Evolutionary conservation across 2,329 filamentous ascomycete species (phyloP).

Genomic region (Blastomyces parvus): DNA sequence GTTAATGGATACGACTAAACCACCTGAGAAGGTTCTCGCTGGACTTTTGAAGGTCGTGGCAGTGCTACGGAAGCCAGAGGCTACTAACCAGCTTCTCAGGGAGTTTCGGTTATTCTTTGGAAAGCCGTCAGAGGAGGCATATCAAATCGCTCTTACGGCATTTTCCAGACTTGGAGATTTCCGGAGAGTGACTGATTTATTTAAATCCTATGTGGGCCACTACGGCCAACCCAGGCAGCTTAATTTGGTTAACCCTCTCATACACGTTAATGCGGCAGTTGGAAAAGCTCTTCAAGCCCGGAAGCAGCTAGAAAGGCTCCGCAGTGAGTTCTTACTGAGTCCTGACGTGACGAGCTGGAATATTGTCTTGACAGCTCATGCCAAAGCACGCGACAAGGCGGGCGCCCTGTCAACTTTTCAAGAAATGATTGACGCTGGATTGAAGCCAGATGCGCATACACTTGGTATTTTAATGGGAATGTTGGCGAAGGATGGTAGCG

Average conservation of each 20-base stretch:
- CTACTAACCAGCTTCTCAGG: constrained; percentile 33
- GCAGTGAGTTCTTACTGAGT: constrained; percentile 43
- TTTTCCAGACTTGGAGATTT: constrained; percentile 42
- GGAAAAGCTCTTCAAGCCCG: constrained; percentile 54
- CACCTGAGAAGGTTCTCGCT: constrained; percentile 16
- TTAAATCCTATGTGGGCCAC: constrained; percentile 33
- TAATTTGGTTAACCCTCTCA: constrained; percentile 43
- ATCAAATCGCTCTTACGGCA: constrained; percentile 30
- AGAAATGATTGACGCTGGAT: constrained; percentile 42
- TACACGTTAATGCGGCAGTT: constrained; percentile 61
- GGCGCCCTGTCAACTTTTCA: constrained; percentile 57
- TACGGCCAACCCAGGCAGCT: constrained; percentile 28
- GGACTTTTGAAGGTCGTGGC: constrained; percentile 22
- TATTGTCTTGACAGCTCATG: constrained; percentile 62
- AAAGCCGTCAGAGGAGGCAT: constrained; percentile 26
- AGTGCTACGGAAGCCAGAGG: constrained; percentile 26
- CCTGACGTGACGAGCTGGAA: constrained; percentile 63
- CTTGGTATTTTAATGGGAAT: constrained; percentile 68
- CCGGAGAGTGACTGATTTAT: constrained; percentile 36
- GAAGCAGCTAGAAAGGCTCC: constrained; percentile 54
- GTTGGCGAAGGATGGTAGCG: constrained; percentile 60
- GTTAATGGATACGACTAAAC: constrained; percentile 21
- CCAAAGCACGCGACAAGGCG: constrained; percentile 56
- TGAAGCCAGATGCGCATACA: constrained; percentile 52
- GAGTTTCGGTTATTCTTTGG: constrained; percentile 30